Evolutionary conservation across 371 early-diverging fungal genomes (phyloP), one percentile per base, ranked within the genome.

Genomic region (Mucor irregularis): DNA sequence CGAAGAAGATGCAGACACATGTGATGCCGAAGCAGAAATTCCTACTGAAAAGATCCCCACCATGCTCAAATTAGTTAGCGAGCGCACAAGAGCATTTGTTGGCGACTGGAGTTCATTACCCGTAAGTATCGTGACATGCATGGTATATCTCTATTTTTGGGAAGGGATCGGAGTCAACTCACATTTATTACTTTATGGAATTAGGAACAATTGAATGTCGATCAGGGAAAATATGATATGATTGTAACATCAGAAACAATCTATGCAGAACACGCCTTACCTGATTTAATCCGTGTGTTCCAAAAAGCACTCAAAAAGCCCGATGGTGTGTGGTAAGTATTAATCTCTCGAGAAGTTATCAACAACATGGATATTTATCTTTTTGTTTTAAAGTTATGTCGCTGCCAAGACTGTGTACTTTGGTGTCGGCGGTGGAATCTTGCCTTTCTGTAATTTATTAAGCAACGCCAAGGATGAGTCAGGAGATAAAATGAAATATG

Each of bases 321-420:
- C 13, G 61, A 68, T 44, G 91, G 92, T 35, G 71, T 86, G 44
- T 90, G 84, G 83, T 90, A 86, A 81, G 83, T n/a, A 50, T 35
- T 53, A 7, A 11, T 21, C n/a, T 30, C 31, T 5, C 14, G 11
- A 39, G 40, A 22, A 17, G 38, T 19, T 19, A 39, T 40, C 13
- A 29, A 29, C 25, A 25, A 28, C 6, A 17, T 37, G 16, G 26
- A 14, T 9, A 9, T 33, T 38, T 26, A 26, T 30, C 35, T 19
- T 14, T 45, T 9, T 33, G 22, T 26, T 19, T 24, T 25, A 25
- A 68, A 88, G 90, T 11, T 87, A 88, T 49, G 84, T 97, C 10
- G 95, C 96, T 8, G 95, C 96, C 35, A 97, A 97, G 64, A 84
- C 91, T 1, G 84, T 89, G 8, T 97, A 97, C 65, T 97, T 97